phyloP scores from a whole-genome alignment of 495 filamentous ascomycete species.

The Aspergillus campestris region DNA sequence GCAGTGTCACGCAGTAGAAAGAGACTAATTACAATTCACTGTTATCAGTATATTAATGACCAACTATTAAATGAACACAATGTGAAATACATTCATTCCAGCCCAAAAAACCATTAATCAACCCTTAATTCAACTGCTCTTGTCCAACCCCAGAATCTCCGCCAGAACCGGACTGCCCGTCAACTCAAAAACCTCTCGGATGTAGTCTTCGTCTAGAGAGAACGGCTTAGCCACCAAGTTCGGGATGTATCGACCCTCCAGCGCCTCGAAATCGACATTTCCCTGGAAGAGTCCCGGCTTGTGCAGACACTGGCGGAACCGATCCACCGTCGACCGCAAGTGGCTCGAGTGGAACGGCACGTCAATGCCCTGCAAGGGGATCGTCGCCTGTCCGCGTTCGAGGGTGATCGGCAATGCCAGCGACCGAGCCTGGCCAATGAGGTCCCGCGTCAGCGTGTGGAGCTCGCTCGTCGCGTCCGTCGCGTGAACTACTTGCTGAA shows the following conservation, averaged over 20 bases:
- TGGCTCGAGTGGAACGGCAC: constrained; percentile 35
- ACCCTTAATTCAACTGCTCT: no score
- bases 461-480: neutral
- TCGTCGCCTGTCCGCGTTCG: constrained; percentile 20
- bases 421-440: neutral
- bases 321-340: constrained; percentile 19
- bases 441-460: neutral
- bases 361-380: constrained; percentile 34
- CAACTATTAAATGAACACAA: no score
- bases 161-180: constrained; percentile 35
- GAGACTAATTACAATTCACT: no score
- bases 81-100: no score
- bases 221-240: constrained; percentile 31
- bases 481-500: neutral
- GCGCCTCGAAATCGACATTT: constrained; percentile 11
- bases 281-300: constrained; percentile 21
- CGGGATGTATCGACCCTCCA: constrained; percentile 22
- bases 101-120: no score
- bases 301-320: constrained; percentile 23
- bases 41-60: no score
- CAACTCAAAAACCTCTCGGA: constrained; percentile 78
- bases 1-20: no score
- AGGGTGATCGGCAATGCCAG: constrained; percentile 15
- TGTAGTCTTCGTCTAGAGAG: constrained; percentile 78
- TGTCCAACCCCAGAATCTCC: constrained; percentile 5